Conservation (phyloP, 2,329 filamentous ascomycete genomes). For the Stemphylium lycopersici region DNA sequence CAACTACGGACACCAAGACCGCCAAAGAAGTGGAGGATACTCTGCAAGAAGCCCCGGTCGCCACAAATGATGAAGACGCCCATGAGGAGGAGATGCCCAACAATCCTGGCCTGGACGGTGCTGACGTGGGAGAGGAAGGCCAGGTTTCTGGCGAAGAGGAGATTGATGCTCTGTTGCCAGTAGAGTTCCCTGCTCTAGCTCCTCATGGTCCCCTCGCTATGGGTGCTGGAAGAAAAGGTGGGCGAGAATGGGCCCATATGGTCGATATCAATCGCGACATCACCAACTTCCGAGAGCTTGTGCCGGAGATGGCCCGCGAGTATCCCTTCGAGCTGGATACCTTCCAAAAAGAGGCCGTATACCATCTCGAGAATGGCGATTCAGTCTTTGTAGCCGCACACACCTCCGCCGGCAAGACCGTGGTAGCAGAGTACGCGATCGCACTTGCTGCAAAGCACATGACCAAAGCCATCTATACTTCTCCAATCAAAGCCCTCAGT, state of each 20-base stretch:
- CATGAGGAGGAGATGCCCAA: slow-evolving; percentile 35
- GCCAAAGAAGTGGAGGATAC: slow-evolving; percentile 73
- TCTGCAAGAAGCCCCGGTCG: slow-evolving; percentile 58
- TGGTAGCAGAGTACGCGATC: slow-evolving; percentile 97
- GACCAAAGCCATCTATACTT: slow-evolving; percentile 99
- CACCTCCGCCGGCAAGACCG: slow-evolving; percentile 96
- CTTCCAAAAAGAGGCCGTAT: slow-evolving; percentile 98
- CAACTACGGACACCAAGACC: slow-evolving; percentile 63
- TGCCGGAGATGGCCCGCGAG: slow-evolving; percentile 93
- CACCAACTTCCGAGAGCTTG: slow-evolving; percentile 89
- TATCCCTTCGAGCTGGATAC: slow-evolving; percentile 98
- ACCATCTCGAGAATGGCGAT: slow-evolving; percentile 94
- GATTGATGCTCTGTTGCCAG: slow-evolving; percentile 85
- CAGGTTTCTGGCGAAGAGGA: slow-evolving; percentile 59
- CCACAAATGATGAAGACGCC: slow-evolving; percentile 26
- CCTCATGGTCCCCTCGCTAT: slow-evolving; percentile 78
- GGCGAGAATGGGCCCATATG: slow-evolving; percentile 96
- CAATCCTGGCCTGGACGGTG: slow-evolving; percentile 30
- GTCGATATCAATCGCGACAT: slow-evolving; percentile 94
- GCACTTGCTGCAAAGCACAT: slow-evolving; percentile 96
- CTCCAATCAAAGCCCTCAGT: slow-evolving; percentile 96
- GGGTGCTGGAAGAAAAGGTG: slow-evolving; percentile 73
- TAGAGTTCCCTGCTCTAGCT: slow-evolving; percentile 91
- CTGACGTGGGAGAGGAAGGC: slow-evolving; percentile 50
- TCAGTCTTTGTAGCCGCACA: slow-evolving; percentile 98